Percentiles rank a stretch among this genome's conserved stretches.
Evolutionary conservation across 2,329 filamentous ascomycete genomes (phyloP).

Genomic region (Ascochyta fabae): DNA sequence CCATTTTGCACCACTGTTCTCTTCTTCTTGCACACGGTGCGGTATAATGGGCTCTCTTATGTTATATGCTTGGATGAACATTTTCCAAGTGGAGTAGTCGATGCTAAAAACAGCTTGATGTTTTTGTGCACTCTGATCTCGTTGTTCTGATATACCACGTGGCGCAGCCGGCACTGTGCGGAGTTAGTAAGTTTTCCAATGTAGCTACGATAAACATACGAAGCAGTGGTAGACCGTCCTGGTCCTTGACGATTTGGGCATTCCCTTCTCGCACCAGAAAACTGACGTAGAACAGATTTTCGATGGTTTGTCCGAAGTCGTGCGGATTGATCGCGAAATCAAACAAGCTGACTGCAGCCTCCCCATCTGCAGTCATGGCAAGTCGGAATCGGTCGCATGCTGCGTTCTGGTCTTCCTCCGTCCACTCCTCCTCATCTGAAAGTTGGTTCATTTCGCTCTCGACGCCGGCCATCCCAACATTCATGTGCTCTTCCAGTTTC

Average conservation of each 20-base stretch:
- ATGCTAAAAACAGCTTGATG: constrained; percentile 90
- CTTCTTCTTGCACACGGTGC: constrained; percentile 63
- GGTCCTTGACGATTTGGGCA: constrained; percentile 75
- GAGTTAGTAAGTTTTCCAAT: constrained; percentile 7
- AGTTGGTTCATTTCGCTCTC: constrained; percentile 37
- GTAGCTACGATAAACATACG: constrained; percentile 61
- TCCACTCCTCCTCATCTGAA: constrained; percentile 26
- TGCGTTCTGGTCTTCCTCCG: constrained; percentile 49
- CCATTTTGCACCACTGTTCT: constrained; percentile 19
- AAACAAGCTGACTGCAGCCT: constrained; percentile 71
- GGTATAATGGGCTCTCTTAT: constrained; percentile 83
- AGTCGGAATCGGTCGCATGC: constrained; percentile 72
- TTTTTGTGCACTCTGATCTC: constrained; percentile 59
- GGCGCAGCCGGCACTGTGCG: constrained; percentile 52
- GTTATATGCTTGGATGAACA: constrained; percentile 76
- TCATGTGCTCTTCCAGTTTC: constrained; percentile 58
- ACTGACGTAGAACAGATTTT: constrained; percentile 96
- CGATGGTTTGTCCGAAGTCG: constrained; percentile 92
- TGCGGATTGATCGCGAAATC: constrained; percentile 87
- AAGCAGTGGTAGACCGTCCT: constrained; percentile 76
- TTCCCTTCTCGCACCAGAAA: constrained; percentile 90
- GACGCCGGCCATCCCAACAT: constrained; percentile 50
- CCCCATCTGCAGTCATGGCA: constrained; percentile 63
- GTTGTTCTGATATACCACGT: constrained; percentile 59
- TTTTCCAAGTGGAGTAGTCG: constrained; percentile 82